Evolutionary conservation across 179 eudicot species (phyloP).

Genomic region (Drosera spatulata): DNA sequence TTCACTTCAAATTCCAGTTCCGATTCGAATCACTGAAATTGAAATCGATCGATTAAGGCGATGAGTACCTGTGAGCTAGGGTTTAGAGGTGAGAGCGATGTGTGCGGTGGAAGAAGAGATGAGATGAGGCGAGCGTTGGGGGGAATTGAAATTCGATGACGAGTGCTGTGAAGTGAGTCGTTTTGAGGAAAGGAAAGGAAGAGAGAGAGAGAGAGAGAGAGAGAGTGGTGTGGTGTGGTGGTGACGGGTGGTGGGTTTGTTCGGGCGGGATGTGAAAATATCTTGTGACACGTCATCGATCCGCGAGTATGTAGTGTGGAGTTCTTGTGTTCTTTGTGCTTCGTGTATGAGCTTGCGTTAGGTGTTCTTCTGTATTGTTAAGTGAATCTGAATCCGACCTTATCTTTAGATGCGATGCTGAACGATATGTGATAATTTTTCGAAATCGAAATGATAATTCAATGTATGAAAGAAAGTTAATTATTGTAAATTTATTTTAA

Average conservation of each 20-base stretch:
- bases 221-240: too few relatives aligned
- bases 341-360: too few relatives aligned
- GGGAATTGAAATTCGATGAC: not conserved
- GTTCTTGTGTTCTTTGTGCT: too few relatives aligned
- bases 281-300: conserved; percentile 5
- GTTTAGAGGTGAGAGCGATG: conserved; percentile 2
- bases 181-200: not conserved
- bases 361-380: too few relatives aligned
- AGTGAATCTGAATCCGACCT: too few relatives aligned
- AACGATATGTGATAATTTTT: too few relatives aligned
- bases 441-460: too few relatives aligned
- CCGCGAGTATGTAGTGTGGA: not conserved
- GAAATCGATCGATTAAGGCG: not conserved
- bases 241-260: not conserved
- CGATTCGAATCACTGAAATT: too few relatives aligned
- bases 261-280: conserved; percentile 16
- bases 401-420: too few relatives aligned
- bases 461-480: too few relatives aligned
- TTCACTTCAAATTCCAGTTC: conserved; percentile 1
- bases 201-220: too few relatives aligned
- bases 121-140: conserved; percentile 6
- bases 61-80: conserved; percentile 12
- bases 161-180: conserved; percentile 4
- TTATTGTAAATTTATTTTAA: too few relatives aligned
- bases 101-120: conserved; percentile 1